Evolutionary conservation across 441 rosid genomes (phyloP).

Genomic region (Adansonia grandidieri): DNA sequence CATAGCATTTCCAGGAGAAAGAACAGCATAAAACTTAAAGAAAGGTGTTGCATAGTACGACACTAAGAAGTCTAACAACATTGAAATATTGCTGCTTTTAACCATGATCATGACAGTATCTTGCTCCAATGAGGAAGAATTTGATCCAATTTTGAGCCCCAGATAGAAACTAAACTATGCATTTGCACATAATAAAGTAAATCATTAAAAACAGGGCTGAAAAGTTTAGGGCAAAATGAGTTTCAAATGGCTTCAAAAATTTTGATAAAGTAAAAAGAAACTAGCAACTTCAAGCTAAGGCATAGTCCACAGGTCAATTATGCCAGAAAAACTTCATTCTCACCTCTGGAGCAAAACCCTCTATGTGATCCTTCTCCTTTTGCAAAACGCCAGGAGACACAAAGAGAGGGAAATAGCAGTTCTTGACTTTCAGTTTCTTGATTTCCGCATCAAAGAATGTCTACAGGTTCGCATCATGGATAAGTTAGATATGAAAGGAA

Average conservation of each 20-base stretch:
- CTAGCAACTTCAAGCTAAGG: conserved; percentile 3
- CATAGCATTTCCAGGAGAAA: neutral
- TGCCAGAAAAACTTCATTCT: conserved; percentile 27
- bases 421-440: conserved; percentile 90
- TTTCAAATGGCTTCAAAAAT: neutral
- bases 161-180: neutral
- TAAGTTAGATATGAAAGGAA: conserved; percentile 15
- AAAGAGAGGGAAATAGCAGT: conserved; percentile 95
- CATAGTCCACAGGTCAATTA: neutral
- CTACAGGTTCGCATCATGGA: conserved; percentile 47
- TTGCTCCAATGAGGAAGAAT: neutral
- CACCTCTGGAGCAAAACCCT: conserved; percentile 99
- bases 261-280: neutral
- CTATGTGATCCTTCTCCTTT: conserved; percentile 94
- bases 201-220: neutral
- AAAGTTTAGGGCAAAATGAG: neutral
- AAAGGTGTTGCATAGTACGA: neutral
- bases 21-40: neutral
- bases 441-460: conserved; percentile 91
- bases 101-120: neutral
- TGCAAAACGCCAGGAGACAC: conserved; percentile 85
- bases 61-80: neutral
- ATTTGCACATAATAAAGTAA: neutral
- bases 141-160: conserved; percentile 1
- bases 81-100: neutral